These are phyloP conservation scores for Waitea zeae DNA, from an alignment of 1,284 basidiomycete genomes.

Conservation along the genomic window DNA sequence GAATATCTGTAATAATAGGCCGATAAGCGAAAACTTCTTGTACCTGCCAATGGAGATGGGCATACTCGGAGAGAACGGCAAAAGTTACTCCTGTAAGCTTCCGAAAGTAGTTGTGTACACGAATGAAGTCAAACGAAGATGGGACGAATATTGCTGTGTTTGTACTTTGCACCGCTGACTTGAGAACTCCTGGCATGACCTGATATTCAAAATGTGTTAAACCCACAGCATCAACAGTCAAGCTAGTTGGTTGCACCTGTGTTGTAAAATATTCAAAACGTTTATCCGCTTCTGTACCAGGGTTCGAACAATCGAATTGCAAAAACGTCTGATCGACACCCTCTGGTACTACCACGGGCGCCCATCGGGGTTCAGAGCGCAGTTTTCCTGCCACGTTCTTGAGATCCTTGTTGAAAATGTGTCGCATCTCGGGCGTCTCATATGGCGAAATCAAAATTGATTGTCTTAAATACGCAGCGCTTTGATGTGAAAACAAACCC, in stretches of 20 bases:
- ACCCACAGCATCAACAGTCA: conserved; percentile 7
- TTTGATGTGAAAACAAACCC: too few relatives aligned
- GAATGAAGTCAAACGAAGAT: conserved; percentile 93
- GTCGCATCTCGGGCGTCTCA: conserved; percentile 79
- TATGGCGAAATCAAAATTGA: conserved; percentile 79
- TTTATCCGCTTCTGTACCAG: conserved; percentile 72
- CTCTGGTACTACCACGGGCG: conserved; percentile 57
- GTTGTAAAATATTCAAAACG: conserved; percentile 79
- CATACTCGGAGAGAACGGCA: conserved; percentile 78
- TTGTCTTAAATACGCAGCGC: conserved; percentile 74
- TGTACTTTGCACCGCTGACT: conserved; percentile 81
- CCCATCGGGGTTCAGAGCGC: conserved; percentile 48
- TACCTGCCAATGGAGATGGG: background rate
- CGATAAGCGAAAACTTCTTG: background rate
- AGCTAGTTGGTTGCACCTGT: conserved; percentile 35
- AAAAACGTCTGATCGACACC: conserved; percentile 72
- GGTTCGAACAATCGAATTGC: conserved; percentile 56
- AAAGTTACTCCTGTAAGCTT: conserved; percentile 57
- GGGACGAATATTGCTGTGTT: conserved; percentile 86
- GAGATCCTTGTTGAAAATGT: conserved; percentile 56
- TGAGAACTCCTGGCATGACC: conserved; percentile 68
- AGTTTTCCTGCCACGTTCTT: conserved; percentile 80
- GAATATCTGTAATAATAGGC: conserved; percentile 57
- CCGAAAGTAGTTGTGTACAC: conserved; percentile 75
- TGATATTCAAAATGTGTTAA: conserved; percentile 12